A percentile compares a stretch with the other conserved stretches of the same genome.
Evolutionary conservation across 495 filamentous ascomycete genomes (phyloP).

Genomic region (Neurospora sp.): DNA sequence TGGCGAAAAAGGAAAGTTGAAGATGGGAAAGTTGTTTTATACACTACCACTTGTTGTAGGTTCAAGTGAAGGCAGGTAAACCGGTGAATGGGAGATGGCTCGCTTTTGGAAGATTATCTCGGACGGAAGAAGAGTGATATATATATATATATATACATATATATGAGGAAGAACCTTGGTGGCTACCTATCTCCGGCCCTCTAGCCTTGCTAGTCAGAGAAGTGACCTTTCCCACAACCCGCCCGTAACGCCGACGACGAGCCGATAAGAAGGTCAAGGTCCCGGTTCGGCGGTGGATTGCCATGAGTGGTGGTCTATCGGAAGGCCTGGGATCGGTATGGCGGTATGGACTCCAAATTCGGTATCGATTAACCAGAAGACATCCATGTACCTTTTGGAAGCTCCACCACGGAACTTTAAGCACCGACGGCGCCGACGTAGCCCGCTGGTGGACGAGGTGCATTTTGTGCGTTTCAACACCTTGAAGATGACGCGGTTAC

Average conservation of each 20-base stretch:
- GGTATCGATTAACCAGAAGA: too few relatives aligned
- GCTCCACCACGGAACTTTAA: too few relatives aligned
- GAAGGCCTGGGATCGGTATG: background rate
- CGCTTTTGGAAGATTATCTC: background rate
- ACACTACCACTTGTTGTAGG: background rate
- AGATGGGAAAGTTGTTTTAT: background rate
- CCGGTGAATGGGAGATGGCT: background rate
- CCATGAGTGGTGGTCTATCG: background rate
- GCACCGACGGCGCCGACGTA: too few relatives aligned
- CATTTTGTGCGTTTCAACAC: too few relatives aligned
- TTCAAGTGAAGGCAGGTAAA: background rate
- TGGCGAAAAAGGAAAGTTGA: background rate
- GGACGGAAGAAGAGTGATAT: background rate
- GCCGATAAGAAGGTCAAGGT: background rate
- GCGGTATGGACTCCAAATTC: too few relatives aligned
- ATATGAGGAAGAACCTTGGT: background rate
- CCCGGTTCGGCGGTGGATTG: background rate
- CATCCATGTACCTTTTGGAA: too few relatives aligned
- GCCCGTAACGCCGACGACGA: background rate
- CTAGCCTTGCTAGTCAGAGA: background rate
- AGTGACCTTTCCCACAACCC: background rate
- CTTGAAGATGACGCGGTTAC: too few relatives aligned
- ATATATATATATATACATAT: too few relatives aligned
- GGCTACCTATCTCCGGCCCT: background rate
- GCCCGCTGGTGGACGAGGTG: too few relatives aligned